Conservation (phyloP, 2,329 filamentous ascomycete genomes). For the Ascochyta pisi region DNA sequence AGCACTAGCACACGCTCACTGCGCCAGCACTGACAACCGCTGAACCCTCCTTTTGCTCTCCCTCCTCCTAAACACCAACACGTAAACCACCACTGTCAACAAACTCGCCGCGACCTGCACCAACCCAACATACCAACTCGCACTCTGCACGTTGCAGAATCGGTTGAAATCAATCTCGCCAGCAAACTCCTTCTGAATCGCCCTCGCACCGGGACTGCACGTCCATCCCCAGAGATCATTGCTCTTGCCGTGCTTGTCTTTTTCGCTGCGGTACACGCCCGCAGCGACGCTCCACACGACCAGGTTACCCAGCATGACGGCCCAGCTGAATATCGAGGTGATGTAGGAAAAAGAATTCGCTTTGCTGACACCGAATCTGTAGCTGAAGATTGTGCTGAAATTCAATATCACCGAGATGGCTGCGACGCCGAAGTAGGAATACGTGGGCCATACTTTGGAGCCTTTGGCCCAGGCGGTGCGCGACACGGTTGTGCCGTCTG, state of each 20-base stretch:
- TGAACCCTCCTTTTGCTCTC: conserved; percentile 41
- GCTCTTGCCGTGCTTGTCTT: conserved; percentile 43
- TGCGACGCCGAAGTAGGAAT: conserved; percentile 49
- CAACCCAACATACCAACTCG: conserved; percentile 47
- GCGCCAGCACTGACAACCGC: conserved; percentile 3
- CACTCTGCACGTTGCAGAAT: conserved; percentile 48
- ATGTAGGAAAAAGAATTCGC: conserved; percentile 45
- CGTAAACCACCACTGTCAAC: conserved; percentile 39
- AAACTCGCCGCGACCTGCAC: conserved; percentile 41
- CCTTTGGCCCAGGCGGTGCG: conserved; percentile 51
- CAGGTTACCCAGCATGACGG: conserved; percentile 43
- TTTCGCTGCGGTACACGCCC: conserved; percentile 46
- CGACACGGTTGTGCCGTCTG: conserved; percentile 25
- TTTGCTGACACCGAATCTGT: conserved; percentile 37
- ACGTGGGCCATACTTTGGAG: conserved; percentile 50
- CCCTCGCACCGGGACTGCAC: conserved; percentile 42
- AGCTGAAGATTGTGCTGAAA: conserved; percentile 43
- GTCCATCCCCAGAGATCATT: conserved; percentile 55
- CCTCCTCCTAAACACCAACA: conserved; percentile 36
- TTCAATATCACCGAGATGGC: conserved; percentile 44
- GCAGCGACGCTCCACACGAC: conserved; percentile 47
- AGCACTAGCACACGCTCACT: background rate
- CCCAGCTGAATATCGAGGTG: conserved; percentile 38
- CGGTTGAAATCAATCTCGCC: conserved; percentile 45
- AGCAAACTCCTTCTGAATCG: conserved; percentile 48